These are phyloP conservation scores for Pneumocystis oryctolagi DNA, from an alignment of 1,139 yeast genomes.

Conservation along the genomic window DNA sequence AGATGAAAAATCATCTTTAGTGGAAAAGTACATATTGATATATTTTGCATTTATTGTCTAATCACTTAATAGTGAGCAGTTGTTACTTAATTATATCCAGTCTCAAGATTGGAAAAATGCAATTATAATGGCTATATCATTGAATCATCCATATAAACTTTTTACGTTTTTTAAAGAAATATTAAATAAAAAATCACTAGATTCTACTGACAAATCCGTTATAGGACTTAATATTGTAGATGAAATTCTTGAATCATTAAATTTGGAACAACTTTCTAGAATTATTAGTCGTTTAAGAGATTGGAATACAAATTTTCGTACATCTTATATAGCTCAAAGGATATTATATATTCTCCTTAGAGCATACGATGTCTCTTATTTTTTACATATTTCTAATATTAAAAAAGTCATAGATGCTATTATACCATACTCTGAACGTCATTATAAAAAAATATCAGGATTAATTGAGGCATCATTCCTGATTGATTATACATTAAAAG, in stretches of 20 bases:
- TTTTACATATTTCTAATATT: constrained; percentile 53
- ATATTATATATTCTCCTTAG: constrained; percentile 50
- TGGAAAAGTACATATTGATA: constrained; percentile 39
- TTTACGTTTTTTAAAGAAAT: constrained; percentile 53
- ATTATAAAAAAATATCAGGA: constrained; percentile 57
- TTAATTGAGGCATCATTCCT: constrained; percentile 72
- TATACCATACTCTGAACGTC: constrained; percentile 79
- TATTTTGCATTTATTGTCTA: not conserved
- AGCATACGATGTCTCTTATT: constrained; percentile 37
- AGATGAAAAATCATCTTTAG: constrained; percentile 35
- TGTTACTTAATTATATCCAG: constrained; percentile 54
- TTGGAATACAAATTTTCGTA: constrained; percentile 85
- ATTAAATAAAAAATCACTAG: constrained; percentile 21
- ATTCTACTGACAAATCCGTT: constrained; percentile 35
- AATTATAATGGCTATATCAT: constrained; percentile 63
- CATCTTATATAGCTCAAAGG: constrained; percentile 67
- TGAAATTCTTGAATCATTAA: constrained; percentile 42
- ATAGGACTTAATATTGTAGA: constrained; percentile 55
- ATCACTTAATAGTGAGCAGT: constrained; percentile 40
- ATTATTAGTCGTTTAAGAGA: constrained; percentile 68
- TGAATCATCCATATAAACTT: constrained; percentile 75
- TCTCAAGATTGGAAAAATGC: constrained; percentile 78
- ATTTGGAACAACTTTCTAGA: constrained; percentile 42
- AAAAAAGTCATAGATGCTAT: constrained; percentile 56
- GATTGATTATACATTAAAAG: constrained; percentile 69